Conservation (phyloP, 169 alveolate genomes). For the Plasmodium gonderi region DNA sequence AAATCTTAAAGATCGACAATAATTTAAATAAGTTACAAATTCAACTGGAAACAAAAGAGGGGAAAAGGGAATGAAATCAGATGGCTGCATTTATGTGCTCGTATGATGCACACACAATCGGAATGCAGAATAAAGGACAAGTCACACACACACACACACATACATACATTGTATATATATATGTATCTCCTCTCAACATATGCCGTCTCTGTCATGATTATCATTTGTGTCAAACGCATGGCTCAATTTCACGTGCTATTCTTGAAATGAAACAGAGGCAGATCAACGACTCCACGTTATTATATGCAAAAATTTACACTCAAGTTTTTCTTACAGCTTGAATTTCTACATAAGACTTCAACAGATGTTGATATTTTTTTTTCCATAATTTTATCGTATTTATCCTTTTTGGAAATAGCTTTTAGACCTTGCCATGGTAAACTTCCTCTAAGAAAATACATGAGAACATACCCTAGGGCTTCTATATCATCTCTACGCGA, state of each 20-base stretch:
- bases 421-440: conserved; percentile 99
- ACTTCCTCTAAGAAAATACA: conserved; percentile 97
- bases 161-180: too few relatives aligned
- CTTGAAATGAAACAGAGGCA: too few relatives aligned
- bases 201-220: too few relatives aligned
- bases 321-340: conserved; percentile 77
- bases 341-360: conserved; percentile 95
- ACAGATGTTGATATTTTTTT: conserved; percentile 97
- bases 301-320: neutral
- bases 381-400: conserved; percentile 98
- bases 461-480: conserved; percentile 97
- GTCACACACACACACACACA: too few relatives aligned
- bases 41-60: conserved; percentile 82
- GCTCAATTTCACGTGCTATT: neutral
- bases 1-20: conserved; percentile 94
- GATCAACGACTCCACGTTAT: too few relatives aligned
- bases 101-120: neutral
- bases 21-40: conserved; percentile 93
- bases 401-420: conserved; percentile 96
- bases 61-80: neutral
- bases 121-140: neutral
- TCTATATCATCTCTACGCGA: conserved; percentile 99
- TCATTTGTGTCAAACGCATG: too few relatives aligned
- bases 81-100: neutral
- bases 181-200: too few relatives aligned